phyloP scores from a whole-genome alignment of 2,329 filamentous ascomycete genomes.

The Cladorrhinum sp. region DNA sequence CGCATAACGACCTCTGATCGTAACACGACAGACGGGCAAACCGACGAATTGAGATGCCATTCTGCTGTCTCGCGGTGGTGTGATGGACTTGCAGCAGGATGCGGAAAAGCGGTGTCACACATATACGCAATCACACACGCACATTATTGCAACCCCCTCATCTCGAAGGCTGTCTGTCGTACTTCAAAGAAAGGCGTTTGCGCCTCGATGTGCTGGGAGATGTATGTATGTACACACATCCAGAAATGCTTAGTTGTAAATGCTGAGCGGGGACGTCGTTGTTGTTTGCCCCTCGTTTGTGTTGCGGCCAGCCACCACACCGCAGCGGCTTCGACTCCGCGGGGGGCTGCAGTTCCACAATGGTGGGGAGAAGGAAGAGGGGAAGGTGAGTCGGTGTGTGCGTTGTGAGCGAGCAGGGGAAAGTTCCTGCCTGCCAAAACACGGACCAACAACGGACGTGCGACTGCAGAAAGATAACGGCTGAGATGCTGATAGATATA shows the following conservation, averaged over 20 bases:
- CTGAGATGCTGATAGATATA: not conserved
- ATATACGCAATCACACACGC: not conserved
- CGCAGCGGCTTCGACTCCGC: not conserved
- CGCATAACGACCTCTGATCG: not conserved
- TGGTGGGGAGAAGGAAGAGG: not conserved
- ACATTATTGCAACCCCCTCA: no score
- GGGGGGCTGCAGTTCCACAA: not conserved
- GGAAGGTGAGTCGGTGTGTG: not conserved
- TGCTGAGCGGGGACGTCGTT: not conserved
- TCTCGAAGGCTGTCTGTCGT: no score
- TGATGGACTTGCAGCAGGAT: not conserved
- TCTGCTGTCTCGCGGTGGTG: not conserved
- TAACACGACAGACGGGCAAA: not conserved
- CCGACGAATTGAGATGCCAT: not conserved
- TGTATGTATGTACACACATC: no score
- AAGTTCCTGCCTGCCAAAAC: not conserved
- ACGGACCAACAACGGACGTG: not conserved
- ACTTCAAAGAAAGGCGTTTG: no score
- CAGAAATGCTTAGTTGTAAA: no score
- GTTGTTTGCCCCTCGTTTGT: not conserved
- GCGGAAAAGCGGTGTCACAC: not conserved
- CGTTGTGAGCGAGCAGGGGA: not conserved
- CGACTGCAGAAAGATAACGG: not conserved
- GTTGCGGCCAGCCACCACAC: not conserved
- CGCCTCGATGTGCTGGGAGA: no score